phyloP scores from a whole-genome alignment of 192 early-diverging fungal genomes.

The Thamnidium elegans region DNA sequence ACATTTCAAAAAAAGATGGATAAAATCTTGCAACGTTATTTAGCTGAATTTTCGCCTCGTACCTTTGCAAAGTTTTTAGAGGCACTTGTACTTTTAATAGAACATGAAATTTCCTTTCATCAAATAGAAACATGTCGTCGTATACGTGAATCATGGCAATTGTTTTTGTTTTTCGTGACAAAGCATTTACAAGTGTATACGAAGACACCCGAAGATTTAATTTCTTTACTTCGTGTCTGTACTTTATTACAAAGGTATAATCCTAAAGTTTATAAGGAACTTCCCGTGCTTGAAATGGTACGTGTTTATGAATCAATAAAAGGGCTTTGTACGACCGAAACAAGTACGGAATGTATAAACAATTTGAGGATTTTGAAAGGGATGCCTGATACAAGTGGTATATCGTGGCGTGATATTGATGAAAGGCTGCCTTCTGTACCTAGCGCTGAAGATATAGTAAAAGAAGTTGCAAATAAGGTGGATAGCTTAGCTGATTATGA shows the following conservation, averaged over 20 bases:
- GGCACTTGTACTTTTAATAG: background rate
- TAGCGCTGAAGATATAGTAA: background rate
- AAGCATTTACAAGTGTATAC: background rate
- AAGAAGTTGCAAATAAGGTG: background rate
- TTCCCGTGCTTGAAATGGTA: background rate
- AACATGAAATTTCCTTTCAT: background rate
- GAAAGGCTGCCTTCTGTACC: background rate
- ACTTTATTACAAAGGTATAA: background rate
- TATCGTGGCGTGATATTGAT: background rate
- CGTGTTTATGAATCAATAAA: background rate
- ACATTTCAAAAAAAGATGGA: background rate
- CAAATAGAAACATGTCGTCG: background rate
- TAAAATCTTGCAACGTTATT: background rate
- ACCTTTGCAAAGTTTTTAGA: background rate
- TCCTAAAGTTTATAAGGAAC: background rate
- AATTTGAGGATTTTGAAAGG: background rate
- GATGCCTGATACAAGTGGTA: too few species aligned
- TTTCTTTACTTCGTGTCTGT: background rate
- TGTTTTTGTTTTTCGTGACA: background rate
- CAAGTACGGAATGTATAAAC: background rate
- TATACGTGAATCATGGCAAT: background rate
- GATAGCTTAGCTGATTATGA: background rate
- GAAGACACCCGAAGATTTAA: conserved; percentile 1
- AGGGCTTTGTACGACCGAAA: background rate
- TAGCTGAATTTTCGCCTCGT: background rate